Conservation (phyloP, 2,329 filamentous ascomycete species). For the Apiospora koreana region DNA sequence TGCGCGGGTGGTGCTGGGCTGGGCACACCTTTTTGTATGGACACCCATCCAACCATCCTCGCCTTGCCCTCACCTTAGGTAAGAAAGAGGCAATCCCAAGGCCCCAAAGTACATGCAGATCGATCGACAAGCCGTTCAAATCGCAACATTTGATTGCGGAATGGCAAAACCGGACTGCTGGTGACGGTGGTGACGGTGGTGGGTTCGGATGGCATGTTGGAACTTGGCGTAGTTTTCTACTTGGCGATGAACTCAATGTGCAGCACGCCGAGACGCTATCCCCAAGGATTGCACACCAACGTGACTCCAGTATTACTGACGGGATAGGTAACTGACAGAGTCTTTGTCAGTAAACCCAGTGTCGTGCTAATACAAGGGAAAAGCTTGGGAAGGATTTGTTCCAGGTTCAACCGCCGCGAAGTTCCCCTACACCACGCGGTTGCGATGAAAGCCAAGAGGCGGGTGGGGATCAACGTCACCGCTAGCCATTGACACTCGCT, state of each 20-base stretch:
- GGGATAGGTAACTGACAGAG: not conserved
- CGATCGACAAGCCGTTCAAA: not conserved
- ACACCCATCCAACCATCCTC: not conserved
- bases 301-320: not conserved
- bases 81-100: not conserved
- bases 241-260: slow-evolving; percentile 1
- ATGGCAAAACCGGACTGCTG: not conserved
- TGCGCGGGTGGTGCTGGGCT: not conserved
- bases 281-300: not conserved
- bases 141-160: not conserved
- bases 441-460: slow-evolving; percentile 5
- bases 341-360: not conserved
- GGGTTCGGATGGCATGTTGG: not conserved
- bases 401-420: not conserved
- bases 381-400: not conserved
- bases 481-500: not conserved
- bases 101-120: not conserved
- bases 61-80: not conserved
- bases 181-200: not conserved
- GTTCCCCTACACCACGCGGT: not conserved
- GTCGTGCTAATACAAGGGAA: not conserved
- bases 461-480: slow-evolving; percentile 8
- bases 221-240: not conserved
- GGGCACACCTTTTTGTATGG: slow-evolving; percentile 1
- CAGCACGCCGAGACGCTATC: not conserved